These are phyloP conservation scores for Linaria vulgaris DNA, from an alignment of 257 asterid genomes.

Conservation along the genomic window DNA sequence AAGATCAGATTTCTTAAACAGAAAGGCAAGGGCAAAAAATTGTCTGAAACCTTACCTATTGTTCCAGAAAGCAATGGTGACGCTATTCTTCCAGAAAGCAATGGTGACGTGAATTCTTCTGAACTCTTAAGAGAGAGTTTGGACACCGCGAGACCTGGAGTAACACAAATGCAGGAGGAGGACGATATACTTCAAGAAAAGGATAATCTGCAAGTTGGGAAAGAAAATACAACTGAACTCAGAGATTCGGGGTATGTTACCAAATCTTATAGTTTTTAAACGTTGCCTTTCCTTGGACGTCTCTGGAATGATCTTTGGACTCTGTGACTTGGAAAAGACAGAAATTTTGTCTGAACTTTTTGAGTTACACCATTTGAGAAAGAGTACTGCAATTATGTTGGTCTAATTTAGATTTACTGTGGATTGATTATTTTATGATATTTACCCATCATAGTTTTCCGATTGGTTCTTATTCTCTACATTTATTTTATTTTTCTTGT, in stretches of 20 bases:
- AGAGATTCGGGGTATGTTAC: slow-evolving; percentile 46
- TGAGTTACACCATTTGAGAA: neutral
- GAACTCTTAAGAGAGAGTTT: slow-evolving; percentile 30
- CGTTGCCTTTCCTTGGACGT: neutral
- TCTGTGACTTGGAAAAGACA: neutral
- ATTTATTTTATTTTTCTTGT: neutral
- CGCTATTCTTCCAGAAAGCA: slow-evolving; percentile 43
- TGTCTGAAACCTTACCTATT: slow-evolving; percentile 48
- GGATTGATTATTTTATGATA: neutral
- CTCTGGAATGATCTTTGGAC: neutral
- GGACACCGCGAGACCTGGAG: slow-evolving; percentile 31
- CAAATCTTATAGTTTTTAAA: slow-evolving; percentile 1
- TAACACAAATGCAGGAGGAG: slow-evolving; percentile 36
- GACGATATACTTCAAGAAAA: slow-evolving; percentile 42
- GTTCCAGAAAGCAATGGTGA: slow-evolving; percentile 40
- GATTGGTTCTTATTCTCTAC: neutral
- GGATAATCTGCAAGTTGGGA: slow-evolving; percentile 35
- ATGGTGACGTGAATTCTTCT: slow-evolving; percentile 35
- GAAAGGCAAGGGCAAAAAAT: slow-evolving; percentile 59
- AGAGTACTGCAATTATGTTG: neutral
- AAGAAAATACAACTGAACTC: slow-evolving; percentile 32
- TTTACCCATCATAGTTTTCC: neutral
- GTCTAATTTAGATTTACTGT: neutral
- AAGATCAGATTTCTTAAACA: slow-evolving; percentile 74
- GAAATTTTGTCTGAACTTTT: neutral